Conservation (phyloP, 2,329 filamentous ascomycete genomes). For the Trichoderma guizhouense region DNA sequence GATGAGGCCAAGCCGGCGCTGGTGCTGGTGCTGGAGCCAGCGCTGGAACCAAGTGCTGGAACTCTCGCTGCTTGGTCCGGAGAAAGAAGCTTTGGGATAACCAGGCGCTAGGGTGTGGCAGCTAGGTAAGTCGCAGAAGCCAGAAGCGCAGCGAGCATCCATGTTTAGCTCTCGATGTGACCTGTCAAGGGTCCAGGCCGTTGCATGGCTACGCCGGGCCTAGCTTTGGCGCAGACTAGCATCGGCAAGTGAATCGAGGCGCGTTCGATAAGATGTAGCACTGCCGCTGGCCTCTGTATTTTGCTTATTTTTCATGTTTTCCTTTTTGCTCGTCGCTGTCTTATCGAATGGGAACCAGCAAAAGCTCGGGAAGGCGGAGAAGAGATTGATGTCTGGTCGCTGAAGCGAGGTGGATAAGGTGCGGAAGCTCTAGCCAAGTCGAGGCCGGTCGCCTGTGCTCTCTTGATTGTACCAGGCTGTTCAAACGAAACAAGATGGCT, state of each 20-base stretch:
- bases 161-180: slow-evolving; percentile 1
- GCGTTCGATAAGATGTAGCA: slow-evolving; percentile 8
- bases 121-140: neutral
- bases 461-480: neutral
- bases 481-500: neutral
- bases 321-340: neutral
- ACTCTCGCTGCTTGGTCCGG: neutral
- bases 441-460: neutral
- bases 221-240: slow-evolving; percentile 7
- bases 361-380: neutral
- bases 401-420: neutral
- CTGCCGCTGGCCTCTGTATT: neutral
- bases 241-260: slow-evolving; percentile 17
- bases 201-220: neutral
- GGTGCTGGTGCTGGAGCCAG: neutral
- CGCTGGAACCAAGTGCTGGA: neutral
- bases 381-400: neutral
- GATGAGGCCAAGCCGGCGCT: slow-evolving; percentile 5
- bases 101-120: neutral
- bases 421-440: slow-evolving; percentile 4
- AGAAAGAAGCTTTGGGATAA: neutral
- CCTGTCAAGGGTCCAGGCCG: slow-evolving; percentile 11
- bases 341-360: neutral
- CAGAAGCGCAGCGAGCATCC: neutral
- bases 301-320: neutral